Evolutionary conservation across 352 stramenopile genomes (phyloP), one percentile per base, ranked within the genome.

Genomic region (Globisporangium radiosum): DNA sequence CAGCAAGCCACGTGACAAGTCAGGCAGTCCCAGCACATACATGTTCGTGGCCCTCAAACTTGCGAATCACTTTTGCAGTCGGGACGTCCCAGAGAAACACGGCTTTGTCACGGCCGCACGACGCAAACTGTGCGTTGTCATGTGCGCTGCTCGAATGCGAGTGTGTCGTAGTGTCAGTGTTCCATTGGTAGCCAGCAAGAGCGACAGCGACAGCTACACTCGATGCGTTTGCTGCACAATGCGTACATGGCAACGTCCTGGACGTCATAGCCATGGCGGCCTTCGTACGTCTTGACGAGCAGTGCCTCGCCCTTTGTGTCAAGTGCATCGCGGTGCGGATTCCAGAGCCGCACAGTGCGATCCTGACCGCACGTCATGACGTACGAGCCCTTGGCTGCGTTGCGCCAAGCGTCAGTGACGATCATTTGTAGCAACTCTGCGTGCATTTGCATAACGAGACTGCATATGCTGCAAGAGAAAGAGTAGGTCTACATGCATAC

Each of bases 1-100:
- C 25, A 25, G 25, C 25, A 25, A 25, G 25, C 25, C 25, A 25
- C 25, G 25, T 25, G 25, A 25, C 25, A 25, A 1, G 25, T 25
- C 25, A 25, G 25, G 25, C 25, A 25, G 25, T 25, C 25, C n/a
- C 19, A 49, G 13, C 36, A 65, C 63, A 47, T 70, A 90, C 83
- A 60, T 93, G 79, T 14, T 79, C 70, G 59, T 96, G 88, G 50
- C 85, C 85, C 71, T 94, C 83, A 55, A 96, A 88, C 70, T 95
- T 94, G 65, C 87, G 80, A n/a, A 96, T 87, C 39, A 92, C 85
- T 61, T 75, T 73, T 44, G 72, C 88, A 47, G 88, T 94, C 11
- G 84, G 78, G 5, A 96, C 88, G 51, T 96, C 87, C 88, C 88
- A 96, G 60, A 96, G 69, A 44, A 96, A 95, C 15, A 94, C 79